Conservation (phyloP, 2,329 filamentous ascomycete species). For the Hymenoscyphus repandus region DNA sequence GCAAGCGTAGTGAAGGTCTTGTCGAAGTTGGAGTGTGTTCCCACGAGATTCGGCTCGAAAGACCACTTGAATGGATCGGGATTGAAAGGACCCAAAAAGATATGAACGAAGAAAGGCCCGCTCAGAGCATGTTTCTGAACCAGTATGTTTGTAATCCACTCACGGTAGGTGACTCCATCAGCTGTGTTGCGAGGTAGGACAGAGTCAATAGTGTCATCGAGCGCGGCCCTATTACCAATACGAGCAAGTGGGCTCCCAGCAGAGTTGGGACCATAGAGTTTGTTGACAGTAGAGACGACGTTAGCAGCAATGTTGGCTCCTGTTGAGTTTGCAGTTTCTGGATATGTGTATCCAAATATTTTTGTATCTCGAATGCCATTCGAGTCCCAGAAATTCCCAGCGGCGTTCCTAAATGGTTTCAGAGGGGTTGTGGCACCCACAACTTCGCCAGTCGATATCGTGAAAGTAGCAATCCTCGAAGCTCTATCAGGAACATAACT, state of each 20-base stretch:
- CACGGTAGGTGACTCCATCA: constrained; percentile 39
- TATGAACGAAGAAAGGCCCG: constrained; percentile 58
- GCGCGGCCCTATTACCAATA: too few species aligned
- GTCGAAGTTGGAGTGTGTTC: constrained; percentile 34
- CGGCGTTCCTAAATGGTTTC: constrained; percentile 41
- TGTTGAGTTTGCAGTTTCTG: constrained; percentile 40
- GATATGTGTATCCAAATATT: constrained; percentile 24
- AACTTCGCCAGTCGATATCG: constrained; percentile 14
- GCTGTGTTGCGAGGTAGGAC: neutral
- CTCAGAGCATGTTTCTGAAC: constrained; percentile 55
- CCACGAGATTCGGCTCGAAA: constrained; percentile 27
- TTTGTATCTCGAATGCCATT: constrained; percentile 14
- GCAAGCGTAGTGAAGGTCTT: constrained; percentile 14
- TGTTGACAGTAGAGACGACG: constrained; percentile 55
- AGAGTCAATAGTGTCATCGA: too few species aligned
- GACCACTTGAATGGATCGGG: constrained; percentile 23
- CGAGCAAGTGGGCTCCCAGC: constrained; percentile 1
- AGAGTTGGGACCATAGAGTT: constrained; percentile 37
- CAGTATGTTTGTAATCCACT: constrained; percentile 66
- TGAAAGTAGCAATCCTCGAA: constrained; percentile 32
- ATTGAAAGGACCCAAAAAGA: constrained; percentile 54
- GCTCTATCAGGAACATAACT: constrained; percentile 31
- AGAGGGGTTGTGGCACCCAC: constrained; percentile 33
- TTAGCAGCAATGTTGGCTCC: constrained; percentile 54
- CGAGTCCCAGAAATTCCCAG: constrained; percentile 41